Base-by-base conservation (phyloP, 169 alveolate genomes). In the Plasmodium yoelii region DNA sequence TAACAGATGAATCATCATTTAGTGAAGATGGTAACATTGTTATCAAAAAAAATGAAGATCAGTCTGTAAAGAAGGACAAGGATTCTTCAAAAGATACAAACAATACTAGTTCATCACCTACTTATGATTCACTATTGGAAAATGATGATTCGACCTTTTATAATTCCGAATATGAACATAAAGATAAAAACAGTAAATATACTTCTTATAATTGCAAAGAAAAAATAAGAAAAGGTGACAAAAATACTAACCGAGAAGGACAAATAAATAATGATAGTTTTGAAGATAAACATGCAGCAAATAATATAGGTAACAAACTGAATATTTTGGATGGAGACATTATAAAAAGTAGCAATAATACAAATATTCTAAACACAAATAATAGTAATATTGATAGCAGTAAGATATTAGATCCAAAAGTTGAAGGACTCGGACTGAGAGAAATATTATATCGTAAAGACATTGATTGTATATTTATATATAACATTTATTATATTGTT, bases 381-480 rank as follows among this genome's bases (percentile, higher is more conserved):
- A 57, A 64, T 5, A 64, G n/a, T 1, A 55, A 64, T 64, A 24
- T 51, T 0, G 47, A 77, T 39, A 28, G 39, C 42, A 34, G 42
- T 34, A 34, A 34, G 42, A 34, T 34, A 34, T 46, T 60, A 6
- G 87, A 86, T 19, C 68, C 24, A 59, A n/a, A 49, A 46, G 42
- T 34, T 3, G 42, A 34, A 34, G 42, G 42, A 34, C 42, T 34
- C 6, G 91, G 91, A 47, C 57, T 86, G 18, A 47, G 87, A 70
- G 91, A 86, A 86, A 86, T 86, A 59, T 69, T 86, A n/a, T 86
- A 70, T 56, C 59, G 91, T 7, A 86, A 86, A 61, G 91, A 86
- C 46, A 60, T 86, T 10, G 61, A 86, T 39, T 86, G 91, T 64
- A 86, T 86, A 49, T 86, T 44, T 53, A 71, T 86, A 6, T 86